Evolutionary conservation across 2,329 filamentous ascomycete species (phyloP).

Genomic region (Mycocentrospora acerina): DNA sequence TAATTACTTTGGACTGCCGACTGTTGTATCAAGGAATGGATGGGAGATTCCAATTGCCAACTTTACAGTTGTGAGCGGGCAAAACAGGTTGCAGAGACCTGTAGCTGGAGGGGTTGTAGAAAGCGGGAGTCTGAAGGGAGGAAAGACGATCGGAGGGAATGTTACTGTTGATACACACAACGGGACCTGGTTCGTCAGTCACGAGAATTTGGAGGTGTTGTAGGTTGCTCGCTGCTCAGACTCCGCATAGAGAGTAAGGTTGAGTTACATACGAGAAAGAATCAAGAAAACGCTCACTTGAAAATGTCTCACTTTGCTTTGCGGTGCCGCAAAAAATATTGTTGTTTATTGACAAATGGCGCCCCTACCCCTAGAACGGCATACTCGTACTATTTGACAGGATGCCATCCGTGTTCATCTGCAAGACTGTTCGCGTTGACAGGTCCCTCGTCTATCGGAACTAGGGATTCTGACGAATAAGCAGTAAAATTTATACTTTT

Average conservation of each 20-base stretch:
- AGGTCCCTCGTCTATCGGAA: too few relatives aligned
- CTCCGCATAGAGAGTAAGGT: neutral
- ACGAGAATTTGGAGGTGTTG: constrained; percentile 26
- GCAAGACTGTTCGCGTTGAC: too few relatives aligned
- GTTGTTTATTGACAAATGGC: too few relatives aligned
- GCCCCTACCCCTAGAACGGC: too few relatives aligned
- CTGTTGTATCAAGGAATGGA: constrained; percentile 59
- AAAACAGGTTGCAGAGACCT: constrained; percentile 58
- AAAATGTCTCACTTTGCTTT: too few relatives aligned
- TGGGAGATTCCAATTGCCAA: constrained; percentile 69
- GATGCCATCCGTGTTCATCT: too few relatives aligned
- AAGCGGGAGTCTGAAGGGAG: constrained; percentile 59
- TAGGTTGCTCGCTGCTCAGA: constrained; percentile 6
- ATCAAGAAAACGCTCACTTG: too few relatives aligned
- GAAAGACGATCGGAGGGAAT: constrained; percentile 38
- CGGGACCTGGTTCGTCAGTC: constrained; percentile 39
- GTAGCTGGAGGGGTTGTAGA: constrained; percentile 55
- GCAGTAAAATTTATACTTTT: too few relatives aligned
- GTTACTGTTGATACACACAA: constrained; percentile 36
- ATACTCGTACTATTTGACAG: too few relatives aligned
- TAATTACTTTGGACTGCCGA: constrained; percentile 65
- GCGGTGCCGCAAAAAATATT: too few relatives aligned
- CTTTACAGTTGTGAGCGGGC: constrained; percentile 66
- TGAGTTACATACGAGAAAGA: too few relatives aligned
- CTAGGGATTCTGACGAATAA: too few relatives aligned